Evolutionary conservation across 106 monocot genomes (phyloP), one percentile per base, ranked within the genome.

Genomic region (Dendrobium nobile): DNA sequence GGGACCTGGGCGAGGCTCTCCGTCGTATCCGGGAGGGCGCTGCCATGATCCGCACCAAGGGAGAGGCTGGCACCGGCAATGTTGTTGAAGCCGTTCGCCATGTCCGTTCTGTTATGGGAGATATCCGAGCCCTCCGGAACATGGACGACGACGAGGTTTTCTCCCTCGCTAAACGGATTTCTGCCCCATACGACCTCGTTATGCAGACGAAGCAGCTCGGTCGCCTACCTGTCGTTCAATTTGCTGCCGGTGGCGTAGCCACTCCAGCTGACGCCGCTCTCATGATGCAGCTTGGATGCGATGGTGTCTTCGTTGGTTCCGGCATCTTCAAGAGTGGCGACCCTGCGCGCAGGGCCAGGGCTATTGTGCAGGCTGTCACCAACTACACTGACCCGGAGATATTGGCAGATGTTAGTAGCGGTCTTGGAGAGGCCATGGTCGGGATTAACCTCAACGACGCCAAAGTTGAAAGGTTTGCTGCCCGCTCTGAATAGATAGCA

Each of bases 241-340:
- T 88, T 88, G 18, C 82, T 85, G 8, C 82, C 85, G 88, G 88
- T 1, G 85, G 88, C 2, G 82, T 88, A 2, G 88, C 88, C 19
- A 88, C 88, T 3, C 88, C 82, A 0, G 88, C 85, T 13, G 88
- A 88, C 45, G 88, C 88, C 0, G 85, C 88, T 13, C 88, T 88
- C 28, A 88, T 88, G 88, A 88, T 88, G 88, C 88, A 88, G 80
- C 77, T 88, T 16, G 88, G 85, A 2, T 88, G 85, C 77, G 88
- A 88, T 54, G 88, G 88, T 13, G 88, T 88, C 42, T 88, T 88
- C 72, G 88, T 88, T 0, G 88, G 88, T 9, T 88, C 88, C 10
- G 85, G 88, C 9, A 80, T 88, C 43, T 88, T 88, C 73, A 88
- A 88, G 82, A 88, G 85, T 43, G 88, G 85, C 58, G 85, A 88